Evolutionary conservation across 2,329 filamentous ascomycete genomes (phyloP), one percentile per base, ranked within the genome.

Genomic region (Hymenoscyphus infarciens): DNA sequence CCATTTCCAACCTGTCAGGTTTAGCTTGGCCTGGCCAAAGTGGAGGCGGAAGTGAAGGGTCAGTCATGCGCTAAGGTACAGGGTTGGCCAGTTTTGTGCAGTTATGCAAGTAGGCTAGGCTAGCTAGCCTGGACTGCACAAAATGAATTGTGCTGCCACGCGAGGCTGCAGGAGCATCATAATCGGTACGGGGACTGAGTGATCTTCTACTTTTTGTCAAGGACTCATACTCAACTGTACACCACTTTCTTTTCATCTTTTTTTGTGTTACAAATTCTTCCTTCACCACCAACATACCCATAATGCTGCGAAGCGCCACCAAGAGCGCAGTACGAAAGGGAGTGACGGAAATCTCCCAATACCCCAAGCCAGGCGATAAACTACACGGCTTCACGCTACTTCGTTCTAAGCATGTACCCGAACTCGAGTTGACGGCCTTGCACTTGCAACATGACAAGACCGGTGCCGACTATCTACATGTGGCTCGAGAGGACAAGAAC

Each of bases 391-490:
- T 99, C 79, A 97, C 93, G 0, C 81, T 99, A 60, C 82, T 93
- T 72, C 87, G 94, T 65, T 86, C 90, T 65, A 96, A 97, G 79
- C 90, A 96, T 78, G 91, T 99, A 1, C 92, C 93, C 0, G 95
- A 99, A 79, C 84, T 98, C 57, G 91, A 98, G 76, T 79, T 99
- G 73, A 96, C 93, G 1, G 95, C 95, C 5, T 78, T 98, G 60
- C 91, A 96, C 67, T 83, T 99, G 66, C 88, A 91, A 72, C 95
- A 99, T 75, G 91, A 98, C 79, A 93, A 93, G 80, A 99, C 95
- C 0, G 92, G 93, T 64, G 95, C 95, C 67, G 92, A 99, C 69
- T 97, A 98, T 74, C 83, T 99, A 56, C 95, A 99, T 78, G 89
- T 99, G 71, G 94, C 93, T 16, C 84, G 94, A 70, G 92, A 98